Evolutionary conservation across 164 flowering plant genomes (phyloP).

Genomic region (Euptelea pleiosperma): DNA sequence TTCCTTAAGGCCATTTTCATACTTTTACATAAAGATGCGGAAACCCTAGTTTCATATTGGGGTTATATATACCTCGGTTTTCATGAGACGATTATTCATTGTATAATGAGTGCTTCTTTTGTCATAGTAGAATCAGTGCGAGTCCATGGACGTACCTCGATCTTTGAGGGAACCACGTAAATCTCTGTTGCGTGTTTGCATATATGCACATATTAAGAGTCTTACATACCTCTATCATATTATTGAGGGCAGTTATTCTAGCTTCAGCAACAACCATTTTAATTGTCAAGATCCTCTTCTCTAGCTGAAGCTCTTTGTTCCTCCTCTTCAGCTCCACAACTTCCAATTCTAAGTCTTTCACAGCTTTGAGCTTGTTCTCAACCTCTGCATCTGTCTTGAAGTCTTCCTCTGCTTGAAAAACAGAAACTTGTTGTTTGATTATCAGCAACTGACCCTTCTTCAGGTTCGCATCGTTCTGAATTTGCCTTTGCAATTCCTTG

Average conservation of each 20-base stretch:
- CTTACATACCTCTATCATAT: slow-evolving; percentile 82
- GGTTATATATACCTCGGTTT: too few relatives aligned
- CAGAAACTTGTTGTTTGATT: slow-evolving; percentile 84
- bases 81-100: too few relatives aligned
- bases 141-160: too few relatives aligned
- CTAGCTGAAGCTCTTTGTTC: slow-evolving; percentile 89
- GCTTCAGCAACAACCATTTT: slow-evolving; percentile 79
- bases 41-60: too few relatives aligned
- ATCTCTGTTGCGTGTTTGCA: too few relatives aligned
- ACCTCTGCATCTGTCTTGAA: slow-evolving; percentile 61
- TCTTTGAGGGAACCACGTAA: too few relatives aligned
- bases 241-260: slow-evolving; percentile 55
- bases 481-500: slow-evolving; percentile 86
- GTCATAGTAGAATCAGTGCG: too few relatives aligned
- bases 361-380: slow-evolving; percentile 73
- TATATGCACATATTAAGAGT: too few relatives aligned
- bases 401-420: slow-evolving; percentile 77
- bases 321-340: slow-evolving; percentile 83
- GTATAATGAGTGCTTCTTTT: too few relatives aligned
- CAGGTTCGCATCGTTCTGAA: slow-evolving; percentile 88
- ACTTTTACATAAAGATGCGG: too few relatives aligned
- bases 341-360: slow-evolving; percentile 76
- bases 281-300: slow-evolving; percentile 74
- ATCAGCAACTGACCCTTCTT: slow-evolving; percentile 81
- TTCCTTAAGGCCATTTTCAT: too few relatives aligned